Evolutionary conservation across 1,139 yeast genomes (phyloP).

Genomic region (Saccharomyces hybrid): DNA sequence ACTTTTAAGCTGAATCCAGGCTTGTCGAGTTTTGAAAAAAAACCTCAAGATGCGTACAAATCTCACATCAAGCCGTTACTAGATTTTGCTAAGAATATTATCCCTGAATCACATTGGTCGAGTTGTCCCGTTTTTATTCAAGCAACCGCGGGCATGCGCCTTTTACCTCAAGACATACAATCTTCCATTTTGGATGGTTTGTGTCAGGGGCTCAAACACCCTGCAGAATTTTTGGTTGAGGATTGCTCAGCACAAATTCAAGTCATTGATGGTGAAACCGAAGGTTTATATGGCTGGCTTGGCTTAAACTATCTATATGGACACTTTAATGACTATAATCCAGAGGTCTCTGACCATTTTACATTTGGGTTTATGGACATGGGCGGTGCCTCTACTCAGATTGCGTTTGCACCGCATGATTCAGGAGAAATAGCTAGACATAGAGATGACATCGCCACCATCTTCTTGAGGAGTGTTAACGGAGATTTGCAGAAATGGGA

Average conservation of each 20-base stretch:
- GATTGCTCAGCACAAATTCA: slow-evolving; percentile 57
- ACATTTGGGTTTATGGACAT: slow-evolving; percentile 80
- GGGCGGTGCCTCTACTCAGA: slow-evolving; percentile 86
- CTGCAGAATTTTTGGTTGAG: slow-evolving; percentile 45
- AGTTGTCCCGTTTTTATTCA: slow-evolving; percentile 66
- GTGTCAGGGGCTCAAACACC: slow-evolving; percentile 42
- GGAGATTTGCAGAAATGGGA: slow-evolving; percentile 61
- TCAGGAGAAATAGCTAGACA: slow-evolving; percentile 47
- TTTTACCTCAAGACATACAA: slow-evolving; percentile 44
- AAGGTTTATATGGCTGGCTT: slow-evolving; percentile 77
- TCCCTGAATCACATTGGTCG: slow-evolving; percentile 46
- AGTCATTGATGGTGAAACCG: slow-evolving; percentile 73
- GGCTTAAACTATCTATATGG: slow-evolving; percentile 63
- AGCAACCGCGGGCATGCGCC: slow-evolving; percentile 81
- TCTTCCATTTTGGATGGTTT: slow-evolving; percentile 43
- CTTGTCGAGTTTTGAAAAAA: slow-evolving; percentile 49
- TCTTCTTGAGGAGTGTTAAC: slow-evolving; percentile 49
- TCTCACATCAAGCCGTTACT: slow-evolving; percentile 52
- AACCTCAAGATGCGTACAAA: slow-evolving; percentile 47
- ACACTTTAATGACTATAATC: slow-evolving; percentile 42
- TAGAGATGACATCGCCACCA: slow-evolving; percentile 52
- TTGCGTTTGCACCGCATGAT: slow-evolving; percentile 66
- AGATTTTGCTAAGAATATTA: slow-evolving; percentile 48
- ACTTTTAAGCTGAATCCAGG: slow-evolving; percentile 62
- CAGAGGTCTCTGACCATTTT: slow-evolving; percentile 34